Conservation (phyloP, 2,329 filamentous ascomycete genomes). For the Stylonectria norvegica region DNA sequence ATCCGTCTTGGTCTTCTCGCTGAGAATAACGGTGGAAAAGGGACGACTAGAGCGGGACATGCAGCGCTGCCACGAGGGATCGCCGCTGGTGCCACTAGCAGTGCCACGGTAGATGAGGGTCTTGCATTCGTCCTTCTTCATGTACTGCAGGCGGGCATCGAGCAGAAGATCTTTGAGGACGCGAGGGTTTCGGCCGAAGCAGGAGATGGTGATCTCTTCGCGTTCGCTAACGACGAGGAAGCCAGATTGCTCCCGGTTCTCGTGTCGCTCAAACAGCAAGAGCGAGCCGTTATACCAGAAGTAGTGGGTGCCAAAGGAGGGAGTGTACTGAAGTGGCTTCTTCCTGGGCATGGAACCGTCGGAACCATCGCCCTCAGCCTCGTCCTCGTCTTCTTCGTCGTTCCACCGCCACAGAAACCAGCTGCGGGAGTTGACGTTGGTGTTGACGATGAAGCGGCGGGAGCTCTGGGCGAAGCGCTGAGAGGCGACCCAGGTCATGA, state of each 20-base stretch:
- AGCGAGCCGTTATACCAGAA: constrained; percentile 63
- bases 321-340: constrained; percentile 59
- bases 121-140: constrained; percentile 57
- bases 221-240: constrained; percentile 46
- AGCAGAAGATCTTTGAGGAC: constrained; percentile 60
- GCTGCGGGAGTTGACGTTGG: constrained; percentile 52
- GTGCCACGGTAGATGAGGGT: constrained; percentile 64
- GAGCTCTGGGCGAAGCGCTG: constrained; percentile 59
- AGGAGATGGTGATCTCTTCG: constrained; percentile 59
- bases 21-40: constrained; percentile 63
- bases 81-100: constrained; percentile 37
- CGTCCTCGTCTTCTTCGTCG: constrained; percentile 46
- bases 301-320: constrained; percentile 62
- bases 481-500: constrained; percentile 66
- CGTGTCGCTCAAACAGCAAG: constrained; percentile 54
- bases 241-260: constrained; percentile 42
- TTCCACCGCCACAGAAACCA: constrained; percentile 47
- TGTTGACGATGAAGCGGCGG: constrained; percentile 63
- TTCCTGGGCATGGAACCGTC: constrained; percentile 33
- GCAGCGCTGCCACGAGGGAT: constrained; percentile 58
- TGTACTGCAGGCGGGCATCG: constrained; percentile 54
- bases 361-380: constrained; percentile 33
- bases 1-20: constrained; percentile 56
- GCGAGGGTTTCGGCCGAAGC: constrained; percentile 58
- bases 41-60: constrained; percentile 59